Evolutionary conservation across 2,329 filamentous ascomycete genomes (phyloP), one percentile per base, ranked within the genome.

Genomic region (Fusarium tupiense): DNA sequence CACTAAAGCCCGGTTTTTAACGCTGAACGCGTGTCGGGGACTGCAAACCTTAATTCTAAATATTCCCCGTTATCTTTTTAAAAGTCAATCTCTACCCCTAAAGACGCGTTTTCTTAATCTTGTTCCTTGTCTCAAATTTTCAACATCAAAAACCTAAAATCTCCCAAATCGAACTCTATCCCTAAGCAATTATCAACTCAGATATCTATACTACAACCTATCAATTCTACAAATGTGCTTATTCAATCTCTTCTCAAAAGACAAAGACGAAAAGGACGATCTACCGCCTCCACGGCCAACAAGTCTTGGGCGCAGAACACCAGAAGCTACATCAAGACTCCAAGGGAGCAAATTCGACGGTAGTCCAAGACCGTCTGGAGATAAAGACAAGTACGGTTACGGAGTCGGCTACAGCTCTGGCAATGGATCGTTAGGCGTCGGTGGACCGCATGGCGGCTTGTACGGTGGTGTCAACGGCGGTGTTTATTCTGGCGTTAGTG

Each of bases 391-490:
- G 8, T 52, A 60, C 17, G 66, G 66, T 1, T 62, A 72, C 1
- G 62, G 67, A 14, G 56, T 41, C 4, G 61, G 61, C 16, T 73
- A 73, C 31, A 54, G 41, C 31, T 26, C 67, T 37, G 71, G 71
- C 2, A 68, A 54, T 46, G 67, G 49, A 38, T 64, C 62, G 1
- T 59, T 71, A 35, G 60, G 71, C 1, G 63, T 67, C 2, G 63
- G 64, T 14, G 71, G 71, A 17, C 50, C 59, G 9, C 33, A 64
- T 12, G 71, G 67, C 0, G 71, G 71, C 3, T 5, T 74, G 5
- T 74, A 74, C 10, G 71, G 71, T 3, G 71, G 71, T 11, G 67
- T 74, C 6, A 74, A 72, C 11, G 71, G 71, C 2, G 71, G 71
- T 5, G 58, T 74, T 5, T 74, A 74, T 33, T 67, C 58, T 0